Percentiles rank a stretch among this genome's conserved stretches.
These are phyloP conservation scores for Pichia sp. DNA, from an alignment of 1,139 yeast species.

Conservation along the genomic window DNA sequence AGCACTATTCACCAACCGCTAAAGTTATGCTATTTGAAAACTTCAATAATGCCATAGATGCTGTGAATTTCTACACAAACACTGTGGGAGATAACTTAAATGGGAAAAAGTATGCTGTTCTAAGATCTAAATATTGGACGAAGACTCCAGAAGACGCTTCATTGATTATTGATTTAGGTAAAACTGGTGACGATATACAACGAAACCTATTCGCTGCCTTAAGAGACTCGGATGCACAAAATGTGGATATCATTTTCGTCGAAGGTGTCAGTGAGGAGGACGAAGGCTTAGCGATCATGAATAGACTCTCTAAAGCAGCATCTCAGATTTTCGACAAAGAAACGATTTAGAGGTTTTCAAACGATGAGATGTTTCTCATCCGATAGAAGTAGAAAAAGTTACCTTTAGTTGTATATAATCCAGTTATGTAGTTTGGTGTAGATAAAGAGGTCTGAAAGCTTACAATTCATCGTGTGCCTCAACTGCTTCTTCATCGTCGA, in stretches of 20 bases:
- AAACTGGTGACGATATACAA: constrained; percentile 40
- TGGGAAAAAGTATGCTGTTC: constrained; percentile 37
- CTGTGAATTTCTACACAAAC: constrained; percentile 26
- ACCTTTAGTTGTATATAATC: neutral
- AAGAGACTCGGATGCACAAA: constrained; percentile 33
- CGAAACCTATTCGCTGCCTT: constrained; percentile 63
- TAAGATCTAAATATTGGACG: constrained; percentile 35
- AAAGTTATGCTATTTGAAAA: constrained; percentile 63
- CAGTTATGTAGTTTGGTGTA: too few relatives aligned
- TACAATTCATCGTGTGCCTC: constrained; percentile 24
- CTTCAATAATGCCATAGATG: constrained; percentile 31
- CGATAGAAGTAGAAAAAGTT: too few relatives aligned
- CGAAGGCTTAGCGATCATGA: constrained; percentile 94
- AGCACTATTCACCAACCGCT: constrained; percentile 90
- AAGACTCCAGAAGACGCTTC: constrained; percentile 28
- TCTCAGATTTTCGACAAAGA: constrained; percentile 30
- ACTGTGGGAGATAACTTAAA: constrained; percentile 4
- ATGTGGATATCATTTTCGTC: constrained; percentile 23
- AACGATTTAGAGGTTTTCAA: neutral
- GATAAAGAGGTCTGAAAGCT: too few relatives aligned
- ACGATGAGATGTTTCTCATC: too few relatives aligned
- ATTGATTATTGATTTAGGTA: constrained; percentile 17
- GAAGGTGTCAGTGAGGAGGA: constrained; percentile 24
- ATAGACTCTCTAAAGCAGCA: constrained; percentile 84
- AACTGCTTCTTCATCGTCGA: constrained; percentile 12